phyloP scores from a whole-genome alignment of 495 filamentous ascomycete genomes.

The Penicillium ochrochloron region DNA sequence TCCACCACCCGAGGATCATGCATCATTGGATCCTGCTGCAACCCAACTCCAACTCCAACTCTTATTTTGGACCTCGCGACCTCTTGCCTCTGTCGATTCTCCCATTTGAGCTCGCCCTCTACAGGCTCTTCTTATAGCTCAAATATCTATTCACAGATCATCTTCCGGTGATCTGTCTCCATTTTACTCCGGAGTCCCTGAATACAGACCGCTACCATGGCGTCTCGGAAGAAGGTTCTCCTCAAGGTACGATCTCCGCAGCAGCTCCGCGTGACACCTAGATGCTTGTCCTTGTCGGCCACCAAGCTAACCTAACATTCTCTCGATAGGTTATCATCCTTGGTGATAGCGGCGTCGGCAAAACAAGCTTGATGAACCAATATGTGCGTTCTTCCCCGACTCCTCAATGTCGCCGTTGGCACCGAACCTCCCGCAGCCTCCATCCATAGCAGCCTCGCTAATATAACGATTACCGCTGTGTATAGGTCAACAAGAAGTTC shows the following conservation, averaged over 20 bases:
- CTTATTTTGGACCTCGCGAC: constrained; percentile 17
- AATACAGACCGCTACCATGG: constrained; percentile 58
- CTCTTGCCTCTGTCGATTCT: constrained; percentile 4
- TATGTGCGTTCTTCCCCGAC: constrained; percentile 70
- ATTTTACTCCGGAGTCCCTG: constrained; percentile 13
- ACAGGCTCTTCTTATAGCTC: constrained; percentile 6
- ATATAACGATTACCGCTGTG: constrained; percentile 16
- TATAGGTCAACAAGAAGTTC: constrained; percentile 99
- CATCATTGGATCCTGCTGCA: constrained; percentile 43
- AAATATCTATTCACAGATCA: constrained; percentile 6
- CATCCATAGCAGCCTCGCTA: constrained; percentile 24
- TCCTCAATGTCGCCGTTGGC: constrained; percentile 9
- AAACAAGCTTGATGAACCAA: constrained; percentile 99
- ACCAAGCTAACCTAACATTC: constrained; percentile 14
- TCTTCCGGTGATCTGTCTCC: constrained; percentile 5
- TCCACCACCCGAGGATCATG: constrained; percentile 42
- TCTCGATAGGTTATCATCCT: constrained; percentile 87
- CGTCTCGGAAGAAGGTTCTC: constrained; percentile 95
- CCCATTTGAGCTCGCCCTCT: background rate
- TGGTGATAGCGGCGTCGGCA: constrained; percentile 96
- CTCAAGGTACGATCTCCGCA: constrained; percentile 73
- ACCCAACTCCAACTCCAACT: constrained; percentile 35
- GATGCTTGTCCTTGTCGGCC: background rate
- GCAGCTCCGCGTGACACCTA: constrained; percentile 23
- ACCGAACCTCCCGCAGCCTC: constrained; percentile 13